Conservation (phyloP, 2,329 filamentous ascomycete genomes). For the Epichloe gansuensis region DNA sequence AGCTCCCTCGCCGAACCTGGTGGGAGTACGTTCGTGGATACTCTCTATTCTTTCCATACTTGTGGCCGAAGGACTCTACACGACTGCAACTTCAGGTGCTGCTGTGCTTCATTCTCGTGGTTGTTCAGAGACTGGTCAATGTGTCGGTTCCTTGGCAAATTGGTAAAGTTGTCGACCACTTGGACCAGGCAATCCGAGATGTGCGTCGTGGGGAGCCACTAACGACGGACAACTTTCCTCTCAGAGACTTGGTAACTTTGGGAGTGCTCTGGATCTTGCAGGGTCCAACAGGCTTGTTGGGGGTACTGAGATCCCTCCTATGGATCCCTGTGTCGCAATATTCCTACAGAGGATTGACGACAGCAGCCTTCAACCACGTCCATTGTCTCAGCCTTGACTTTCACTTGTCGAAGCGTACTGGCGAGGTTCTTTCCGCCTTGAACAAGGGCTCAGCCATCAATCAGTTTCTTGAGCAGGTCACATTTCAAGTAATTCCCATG, state of each 20-base stretch:
- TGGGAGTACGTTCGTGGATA: slow-evolving; percentile 93
- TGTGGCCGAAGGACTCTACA: slow-evolving; percentile 77
- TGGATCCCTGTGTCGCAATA: slow-evolving; percentile 98
- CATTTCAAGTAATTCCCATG: slow-evolving; percentile 93
- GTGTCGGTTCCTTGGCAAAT: slow-evolving; percentile 75
- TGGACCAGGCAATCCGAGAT: slow-evolving; percentile 42
- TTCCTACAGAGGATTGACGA: slow-evolving; percentile 86
- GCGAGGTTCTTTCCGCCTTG: slow-evolving; percentile 86
- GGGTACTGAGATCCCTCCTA: slow-evolving; percentile 67
- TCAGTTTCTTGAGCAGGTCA: slow-evolving; percentile 89
- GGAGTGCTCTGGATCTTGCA: slow-evolving; percentile 75
- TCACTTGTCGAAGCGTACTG: slow-evolving; percentile 90
- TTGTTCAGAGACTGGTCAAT: slow-evolving; percentile 75
- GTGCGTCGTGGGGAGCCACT: slow-evolving; percentile 28
- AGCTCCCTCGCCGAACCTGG: slow-evolving; percentile 80
- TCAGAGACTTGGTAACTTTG: slow-evolving; percentile 23
- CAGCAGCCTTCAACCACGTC: slow-evolving; percentile 93
- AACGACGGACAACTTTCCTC: slow-evolving; percentile 22
- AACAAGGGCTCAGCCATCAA: slow-evolving; percentile 97
- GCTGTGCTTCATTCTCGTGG: slow-evolving; percentile 68
- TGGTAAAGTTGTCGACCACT: slow-evolving; percentile 63
- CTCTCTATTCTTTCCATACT: slow-evolving; percentile 86
- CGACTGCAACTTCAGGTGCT: slow-evolving; percentile 68
- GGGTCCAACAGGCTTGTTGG: slow-evolving; percentile 77
- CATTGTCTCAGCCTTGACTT: slow-evolving; percentile 93